Percentiles rank a stretch among this genome's conserved stretches.
These are phyloP conservation scores for Cornus suecica DNA, from an alignment of 148 eudicot species.

Conservation along the genomic window DNA sequence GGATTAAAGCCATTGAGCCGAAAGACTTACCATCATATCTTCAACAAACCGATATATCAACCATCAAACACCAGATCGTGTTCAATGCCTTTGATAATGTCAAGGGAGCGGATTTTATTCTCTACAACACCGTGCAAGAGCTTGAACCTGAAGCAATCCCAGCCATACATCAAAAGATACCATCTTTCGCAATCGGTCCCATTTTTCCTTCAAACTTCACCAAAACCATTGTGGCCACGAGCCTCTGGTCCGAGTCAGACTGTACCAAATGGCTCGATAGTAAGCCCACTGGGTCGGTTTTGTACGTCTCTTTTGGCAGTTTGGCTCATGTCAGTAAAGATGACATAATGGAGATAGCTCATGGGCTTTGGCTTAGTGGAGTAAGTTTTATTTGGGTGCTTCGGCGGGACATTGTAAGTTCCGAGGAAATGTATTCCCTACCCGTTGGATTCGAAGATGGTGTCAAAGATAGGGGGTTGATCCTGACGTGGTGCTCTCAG, in stretches of 20 bases:
- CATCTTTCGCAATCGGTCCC: slow-evolving; percentile 22
- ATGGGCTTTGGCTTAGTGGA: slow-evolving; percentile 2
- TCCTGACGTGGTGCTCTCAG: slow-evolving; percentile 1
- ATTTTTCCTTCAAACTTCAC: neutral
- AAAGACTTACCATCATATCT: slow-evolving; percentile 37
- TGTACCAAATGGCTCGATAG: neutral
- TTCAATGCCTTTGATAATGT: neutral
- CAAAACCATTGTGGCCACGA: neutral
- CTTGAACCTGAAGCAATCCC: neutral
- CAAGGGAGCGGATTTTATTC: neutral
- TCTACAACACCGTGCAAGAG: neutral
- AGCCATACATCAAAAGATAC: neutral
- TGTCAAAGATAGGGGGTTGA: neutral
- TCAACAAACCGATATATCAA: slow-evolving; percentile 26
- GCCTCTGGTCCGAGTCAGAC: neutral
- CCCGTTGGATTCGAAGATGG: neutral
- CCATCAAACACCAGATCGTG: slow-evolving; percentile 23
- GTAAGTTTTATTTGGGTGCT: slow-evolving; percentile 2
- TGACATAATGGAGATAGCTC: neutral
- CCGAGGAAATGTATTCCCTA: neutral
- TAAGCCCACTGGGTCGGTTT: neutral
- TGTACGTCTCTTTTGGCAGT: slow-evolving; percentile 3
- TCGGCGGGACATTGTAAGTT: neutral
- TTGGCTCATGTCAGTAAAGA: neutral
- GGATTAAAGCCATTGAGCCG: slow-evolving; percentile 29